phyloP scores from a whole-genome alignment of 2,329 filamentous ascomycete genomes.

The Furcasterigmium sp. region DNA sequence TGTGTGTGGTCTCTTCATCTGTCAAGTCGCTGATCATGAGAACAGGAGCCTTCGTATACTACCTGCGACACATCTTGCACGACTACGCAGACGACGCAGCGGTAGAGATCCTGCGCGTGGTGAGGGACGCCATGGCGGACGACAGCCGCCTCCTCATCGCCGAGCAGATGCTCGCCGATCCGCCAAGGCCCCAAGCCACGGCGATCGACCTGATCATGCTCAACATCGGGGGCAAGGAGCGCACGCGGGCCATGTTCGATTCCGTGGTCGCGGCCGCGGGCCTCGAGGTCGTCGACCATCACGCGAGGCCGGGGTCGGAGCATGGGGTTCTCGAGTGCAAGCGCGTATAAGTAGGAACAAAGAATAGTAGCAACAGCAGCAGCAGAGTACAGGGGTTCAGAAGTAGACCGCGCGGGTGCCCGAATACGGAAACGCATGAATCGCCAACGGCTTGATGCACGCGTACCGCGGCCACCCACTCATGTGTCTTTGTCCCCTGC shows the following conservation, averaged over 20 bases:
- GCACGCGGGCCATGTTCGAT: slow-evolving; percentile 18
- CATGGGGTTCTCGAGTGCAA: too few relatives aligned
- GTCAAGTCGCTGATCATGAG: neutral
- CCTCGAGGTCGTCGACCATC: too few relatives aligned
- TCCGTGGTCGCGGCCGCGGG: too few relatives aligned
- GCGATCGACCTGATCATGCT: slow-evolving; percentile 23
- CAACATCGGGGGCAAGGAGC: slow-evolving; percentile 25
- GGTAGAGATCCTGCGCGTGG: slow-evolving; percentile 21
- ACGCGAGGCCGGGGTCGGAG: too few relatives aligned
- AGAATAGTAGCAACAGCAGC: too few relatives aligned
- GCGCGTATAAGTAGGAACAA: too few relatives aligned
- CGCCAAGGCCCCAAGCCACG: slow-evolving; percentile 15
- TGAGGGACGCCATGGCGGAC: slow-evolving; percentile 20
- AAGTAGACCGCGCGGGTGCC: too few relatives aligned
- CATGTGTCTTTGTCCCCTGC: too few relatives aligned
- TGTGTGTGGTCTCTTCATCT: neutral
- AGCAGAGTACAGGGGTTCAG: too few relatives aligned
- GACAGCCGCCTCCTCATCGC: slow-evolving; percentile 27
- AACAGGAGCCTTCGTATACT: slow-evolving; percentile 28
- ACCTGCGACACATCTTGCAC: slow-evolving; percentile 28
- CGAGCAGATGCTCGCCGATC: slow-evolving; percentile 21
- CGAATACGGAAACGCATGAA: too few relatives aligned
- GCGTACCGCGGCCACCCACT: too few relatives aligned
- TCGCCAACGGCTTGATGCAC: too few relatives aligned
- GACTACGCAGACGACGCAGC: slow-evolving; percentile 27